Percentiles rank a stretch among this genome's conserved stretches.
phyloP scores from a whole-genome alignment of 352 stramenopile species.

The Pythium angustatum region DNA sequence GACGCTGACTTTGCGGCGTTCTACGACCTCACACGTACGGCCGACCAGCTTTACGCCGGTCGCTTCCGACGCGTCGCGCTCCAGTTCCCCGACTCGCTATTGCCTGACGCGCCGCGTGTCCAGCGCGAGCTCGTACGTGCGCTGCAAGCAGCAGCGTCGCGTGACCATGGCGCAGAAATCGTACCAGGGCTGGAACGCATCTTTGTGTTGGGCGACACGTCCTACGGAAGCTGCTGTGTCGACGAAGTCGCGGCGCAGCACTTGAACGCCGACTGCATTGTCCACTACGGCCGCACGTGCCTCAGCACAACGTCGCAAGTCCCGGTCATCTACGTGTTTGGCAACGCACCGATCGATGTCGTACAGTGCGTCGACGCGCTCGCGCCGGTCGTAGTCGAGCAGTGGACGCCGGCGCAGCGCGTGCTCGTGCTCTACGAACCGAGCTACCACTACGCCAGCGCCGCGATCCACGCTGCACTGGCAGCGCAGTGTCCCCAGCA shows the following conservation, averaged over 20 bases:
- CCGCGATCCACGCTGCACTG: constrained; percentile 46
- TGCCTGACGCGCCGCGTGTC: constrained; percentile 87
- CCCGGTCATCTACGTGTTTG: constrained; percentile 92
- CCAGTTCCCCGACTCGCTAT: constrained; percentile 95
- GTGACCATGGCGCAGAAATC: no score
- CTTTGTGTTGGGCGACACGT: constrained; percentile 96
- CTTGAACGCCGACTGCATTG: constrained; percentile 91
- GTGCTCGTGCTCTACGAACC: constrained; percentile 92
- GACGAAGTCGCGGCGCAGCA: constrained; percentile 95
- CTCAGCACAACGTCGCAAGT: constrained; percentile 81
- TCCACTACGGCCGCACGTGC: constrained; percentile 96
- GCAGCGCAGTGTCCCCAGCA: constrained; percentile 39
- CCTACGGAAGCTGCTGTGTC: constrained; percentile 95
- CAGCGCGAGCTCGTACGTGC: constrained; percentile 85
- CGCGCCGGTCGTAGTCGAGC: constrained; percentile 26
- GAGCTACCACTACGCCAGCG: constrained; percentile 84
- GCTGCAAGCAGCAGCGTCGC: no score
- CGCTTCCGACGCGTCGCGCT: constrained; percentile 86
- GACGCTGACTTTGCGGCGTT: constrained; percentile 48
- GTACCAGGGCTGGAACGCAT: no score
- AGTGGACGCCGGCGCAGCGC: constrained; percentile 45
- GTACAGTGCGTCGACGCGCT: constrained; percentile 52
- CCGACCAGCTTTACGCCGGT: constrained; percentile 56
- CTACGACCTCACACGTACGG: constrained; percentile 70
- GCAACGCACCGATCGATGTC: constrained; percentile 71